A percentile compares a stretch with the other conserved stretches of the same genome.
phyloP scores from a whole-genome alignment of 2,329 filamentous ascomycete species.

The Gaeumannomyces tritici region DNA sequence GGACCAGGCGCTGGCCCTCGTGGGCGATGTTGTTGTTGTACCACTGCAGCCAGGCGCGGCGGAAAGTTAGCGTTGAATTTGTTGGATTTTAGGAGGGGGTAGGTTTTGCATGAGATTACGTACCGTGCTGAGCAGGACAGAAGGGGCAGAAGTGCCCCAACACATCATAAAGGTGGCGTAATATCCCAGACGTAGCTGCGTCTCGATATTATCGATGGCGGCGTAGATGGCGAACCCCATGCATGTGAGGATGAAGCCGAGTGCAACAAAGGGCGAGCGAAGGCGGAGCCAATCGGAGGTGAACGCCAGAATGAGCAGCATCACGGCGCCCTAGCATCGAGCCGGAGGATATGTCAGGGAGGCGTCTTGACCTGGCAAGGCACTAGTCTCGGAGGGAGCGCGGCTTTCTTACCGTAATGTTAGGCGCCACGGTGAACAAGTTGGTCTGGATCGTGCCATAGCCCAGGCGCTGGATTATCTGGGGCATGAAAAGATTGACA shows the following conservation, averaged over 20 bases:
- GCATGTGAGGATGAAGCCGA: conserved; percentile 66
- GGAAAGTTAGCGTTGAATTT: not conserved
- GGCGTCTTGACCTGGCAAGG: not conserved
- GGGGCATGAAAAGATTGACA: conserved; percentile 32
- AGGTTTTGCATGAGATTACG: conserved; percentile 8
- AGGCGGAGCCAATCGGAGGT: conserved; percentile 53
- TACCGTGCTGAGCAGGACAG: not conserved
- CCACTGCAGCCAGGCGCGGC: conserved; percentile 7
- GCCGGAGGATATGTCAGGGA: not conserved
- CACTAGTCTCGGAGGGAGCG: not conserved
- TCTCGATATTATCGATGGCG: conserved; percentile 7
- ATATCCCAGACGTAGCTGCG: conserved; percentile 11
- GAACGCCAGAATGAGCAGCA: conserved; percentile 65
- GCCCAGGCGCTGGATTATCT: conserved; percentile 40
- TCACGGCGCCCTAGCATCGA: conserved; percentile 44
- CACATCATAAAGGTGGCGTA: conserved; percentile 8
- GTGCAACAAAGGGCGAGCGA: conserved; percentile 62
- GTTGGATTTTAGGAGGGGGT: not conserved
- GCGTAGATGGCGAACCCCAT: conserved; percentile 44
- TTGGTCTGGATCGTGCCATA: conserved; percentile 17
- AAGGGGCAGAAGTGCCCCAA: conserved; percentile 6
- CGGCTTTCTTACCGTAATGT: not conserved
- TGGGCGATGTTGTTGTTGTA: conserved; percentile 12
- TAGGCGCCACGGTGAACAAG: conserved; percentile 3
- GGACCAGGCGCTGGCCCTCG: conserved; percentile 13